Evolutionary conservation across 1,284 basidiomycete species (phyloP).

Genomic region (Amylostereum chailletii): DNA sequence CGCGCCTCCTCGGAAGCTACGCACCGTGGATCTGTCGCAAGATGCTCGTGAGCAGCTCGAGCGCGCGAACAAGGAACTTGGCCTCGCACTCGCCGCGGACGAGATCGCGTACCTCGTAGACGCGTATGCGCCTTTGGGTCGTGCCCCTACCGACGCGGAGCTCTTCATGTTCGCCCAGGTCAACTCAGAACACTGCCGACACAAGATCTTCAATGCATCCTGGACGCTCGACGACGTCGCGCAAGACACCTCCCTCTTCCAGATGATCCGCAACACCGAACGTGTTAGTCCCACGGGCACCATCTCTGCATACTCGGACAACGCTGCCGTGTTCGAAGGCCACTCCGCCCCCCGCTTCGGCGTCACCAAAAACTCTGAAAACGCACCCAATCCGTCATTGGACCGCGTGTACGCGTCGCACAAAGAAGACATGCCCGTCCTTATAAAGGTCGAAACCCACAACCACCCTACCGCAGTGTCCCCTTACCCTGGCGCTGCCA

Average conservation of each 20-base stretch:
- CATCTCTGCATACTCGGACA: constrained; percentile 96
- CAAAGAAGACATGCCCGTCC: constrained; percentile 75
- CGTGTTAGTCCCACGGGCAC: constrained; percentile 69
- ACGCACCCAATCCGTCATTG: no score
- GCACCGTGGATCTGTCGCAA: constrained; percentile 52
- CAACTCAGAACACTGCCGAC: constrained; percentile 98
- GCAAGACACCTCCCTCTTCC: constrained; percentile 81
- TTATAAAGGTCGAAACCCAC: constrained; percentile 98
- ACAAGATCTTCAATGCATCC: constrained; percentile 99
- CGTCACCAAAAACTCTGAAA: constrained; percentile 27
- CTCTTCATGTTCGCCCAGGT: constrained; percentile 99
- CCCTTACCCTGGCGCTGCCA: constrained; percentile 95
- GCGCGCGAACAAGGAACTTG: constrained; percentile 77
- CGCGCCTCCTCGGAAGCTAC: constrained; percentile 59
- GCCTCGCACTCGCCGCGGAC: constrained; percentile 83
- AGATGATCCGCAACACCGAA: constrained; percentile 98
- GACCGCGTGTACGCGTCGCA: constrained; percentile 43
- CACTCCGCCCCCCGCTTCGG: constrained; percentile 75
- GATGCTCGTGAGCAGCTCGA: constrained; percentile 53
- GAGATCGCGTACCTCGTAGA: constrained; percentile 51
- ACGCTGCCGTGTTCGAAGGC: constrained; percentile 91
- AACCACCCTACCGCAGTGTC: constrained; percentile 99
- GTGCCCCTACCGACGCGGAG: constrained; percentile 94
- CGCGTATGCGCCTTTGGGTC: constrained; percentile 47
- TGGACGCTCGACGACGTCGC: constrained; percentile 81